These are phyloP conservation scores for Sordariomycetes sp. DNA, from an alignment of 2,329 filamentous ascomycete species.

Conservation along the genomic window DNA sequence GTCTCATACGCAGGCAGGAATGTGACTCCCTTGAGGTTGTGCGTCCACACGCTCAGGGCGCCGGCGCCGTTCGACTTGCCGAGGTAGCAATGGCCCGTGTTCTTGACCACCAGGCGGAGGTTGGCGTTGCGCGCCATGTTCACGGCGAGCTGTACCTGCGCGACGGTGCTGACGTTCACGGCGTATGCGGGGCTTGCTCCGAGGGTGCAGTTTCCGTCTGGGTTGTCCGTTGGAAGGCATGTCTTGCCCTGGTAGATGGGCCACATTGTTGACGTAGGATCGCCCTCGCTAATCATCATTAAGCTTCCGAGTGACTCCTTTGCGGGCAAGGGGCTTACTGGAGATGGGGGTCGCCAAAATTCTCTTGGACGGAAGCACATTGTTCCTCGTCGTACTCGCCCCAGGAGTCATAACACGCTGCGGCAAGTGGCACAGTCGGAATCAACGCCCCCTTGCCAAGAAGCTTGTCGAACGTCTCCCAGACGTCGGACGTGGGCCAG, in stretches of 20 bases:
- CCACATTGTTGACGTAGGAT: neutral
- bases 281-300: neutral
- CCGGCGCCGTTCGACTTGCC: constrained; percentile 24
- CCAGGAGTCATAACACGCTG: neutral
- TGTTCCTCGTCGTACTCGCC: neutral
- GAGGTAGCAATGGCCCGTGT: constrained; percentile 19
- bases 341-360: neutral
- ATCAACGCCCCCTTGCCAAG: neutral
- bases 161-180: constrained; percentile 18
- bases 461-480: neutral
- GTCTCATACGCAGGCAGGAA: constrained; percentile 12
- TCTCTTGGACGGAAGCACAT: neutral
- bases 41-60: constrained; percentile 25
- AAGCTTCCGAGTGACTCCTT: too few species aligned
- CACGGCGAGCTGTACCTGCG: constrained; percentile 20
- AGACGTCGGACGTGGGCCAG: neutral
- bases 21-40: constrained; percentile 23
- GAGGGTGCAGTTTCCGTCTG: constrained; percentile 22
- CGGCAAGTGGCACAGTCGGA: neutral
- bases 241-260: constrained; percentile 1
- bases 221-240: neutral
- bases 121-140: constrained; percentile 24
- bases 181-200: constrained; percentile 31
- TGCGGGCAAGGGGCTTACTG: neutral
- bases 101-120: constrained; percentile 22